Base-by-base conservation (phyloP, 1,284 basidiomycete species). In the Leccinum griseonigrum region DNA sequence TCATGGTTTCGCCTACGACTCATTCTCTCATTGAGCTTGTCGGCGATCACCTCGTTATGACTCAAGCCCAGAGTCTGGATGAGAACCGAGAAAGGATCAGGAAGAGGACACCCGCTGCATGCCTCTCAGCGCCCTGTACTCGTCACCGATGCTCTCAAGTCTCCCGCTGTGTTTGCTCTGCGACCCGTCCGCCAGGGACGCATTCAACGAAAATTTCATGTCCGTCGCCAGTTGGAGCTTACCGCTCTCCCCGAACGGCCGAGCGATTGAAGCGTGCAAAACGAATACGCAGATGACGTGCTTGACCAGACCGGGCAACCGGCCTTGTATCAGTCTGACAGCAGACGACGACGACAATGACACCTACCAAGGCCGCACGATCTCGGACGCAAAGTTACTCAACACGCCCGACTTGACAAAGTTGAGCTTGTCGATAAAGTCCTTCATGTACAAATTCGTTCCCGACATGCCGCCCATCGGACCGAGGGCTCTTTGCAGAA, bases 381-480 rank as follows among this genome's bases (percentile, higher is more conserved):
- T 81, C 18, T 92, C 90, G 0, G 90, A 90, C 16, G 94, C 79
- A 60, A 90, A 91, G 64, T 85, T 85, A 54, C 78, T 83, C 14
- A 97, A 74, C 16, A 97, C 75, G 69, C 95, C 92, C 18, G 77
- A 75, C 72, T 92, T 91, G 64, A 96, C 79, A 71, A 92, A 95
- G 3, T 80, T 77, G 56, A 98, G 78, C 76, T 95, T 96, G 64
- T 95, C 94, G 16, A 87, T 84, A 61, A 97, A 79, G 64, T 97
- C 95, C 70, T 92, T 91, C 85, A 97, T 92, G 75, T 97, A 97
- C 13, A 87, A 77, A 72, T 91, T 94, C 11, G 91, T 80, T 4
- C 88, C 86, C 22, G 85, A 85, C 75, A 87, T 85, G 6, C 85
- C 84, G 48, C 82, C 75, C 71, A 82, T 77, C 3, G 85, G 81